Evolutionary conservation across 2,329 filamentous ascomycete species (phyloP), one percentile per base, ranked within the genome.

Genomic region (Ascosphaera apis): DNA sequence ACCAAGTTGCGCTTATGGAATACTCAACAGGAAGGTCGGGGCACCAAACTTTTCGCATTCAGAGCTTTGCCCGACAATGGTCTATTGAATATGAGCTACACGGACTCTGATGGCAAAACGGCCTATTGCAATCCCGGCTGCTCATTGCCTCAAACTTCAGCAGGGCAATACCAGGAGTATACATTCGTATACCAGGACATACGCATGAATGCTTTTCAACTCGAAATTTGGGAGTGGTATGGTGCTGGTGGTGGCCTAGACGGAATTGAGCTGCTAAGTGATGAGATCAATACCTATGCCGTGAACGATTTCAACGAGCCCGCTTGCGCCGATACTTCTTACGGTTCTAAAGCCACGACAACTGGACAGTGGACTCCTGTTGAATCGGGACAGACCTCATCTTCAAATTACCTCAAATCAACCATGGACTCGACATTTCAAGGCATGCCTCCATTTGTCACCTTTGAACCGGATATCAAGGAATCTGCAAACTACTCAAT

Each of bases 41-140:
- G 88, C 19, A 92, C 84, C 19, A 79, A 80, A 58, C 79, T 76
- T 0, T 98, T 81, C 60, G 72, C 83, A 39, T 91, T 82, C 50
- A 81, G 80, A 15, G 80, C 83, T 13, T 61, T 86, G 39, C 84
- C 86, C 3, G 71, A 86, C 48, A 75, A 79, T 42, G 88, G 88
- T 36, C 93, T 98, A 52, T 80, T 98, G 73, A 93, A 95, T 55
- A 66, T 98, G 49, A 91, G 83, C 27, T 95, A 88, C 47, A 58
- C 74, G 42, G 82, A 95, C 48, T 60, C 52, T 28, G 77, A 70
- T 1, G 76, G 77, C 17, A 59, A 68, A 35, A 74, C 75, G 37
- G 57, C 61, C 19, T 73, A 67, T 39, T 98, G 88, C 57, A 82
- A 84, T 36, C 76, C 72, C 41, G 66, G 71, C 48, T 98, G 88